These are phyloP conservation scores for Penicillium psychrofluorescens DNA, from an alignment of 495 filamentous ascomycete genomes.

Conservation along the genomic window DNA sequence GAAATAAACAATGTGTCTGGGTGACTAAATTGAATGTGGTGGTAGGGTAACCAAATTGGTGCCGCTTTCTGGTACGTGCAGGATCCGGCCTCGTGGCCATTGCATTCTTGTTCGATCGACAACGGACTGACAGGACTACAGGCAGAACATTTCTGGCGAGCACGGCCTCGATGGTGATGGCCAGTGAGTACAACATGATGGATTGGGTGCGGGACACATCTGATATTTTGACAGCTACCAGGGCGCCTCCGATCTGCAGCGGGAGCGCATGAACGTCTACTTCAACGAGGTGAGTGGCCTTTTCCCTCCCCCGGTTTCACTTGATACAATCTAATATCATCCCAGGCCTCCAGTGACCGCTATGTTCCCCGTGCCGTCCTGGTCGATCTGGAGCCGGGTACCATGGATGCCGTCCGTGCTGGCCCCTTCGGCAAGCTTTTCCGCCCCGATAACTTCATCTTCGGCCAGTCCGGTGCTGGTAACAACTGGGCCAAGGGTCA, in stretches of 20 bases:
- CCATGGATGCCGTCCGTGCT: slow-evolving; percentile 99
- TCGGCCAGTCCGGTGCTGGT: slow-evolving; percentile 98
- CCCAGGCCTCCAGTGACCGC: slow-evolving; percentile 88
- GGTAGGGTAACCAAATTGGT: slow-evolving; percentile 99
- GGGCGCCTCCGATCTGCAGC: slow-evolving; percentile 95
- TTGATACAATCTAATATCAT: not conserved
- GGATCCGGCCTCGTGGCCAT: slow-evolving; percentile 3
- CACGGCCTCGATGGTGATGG: slow-evolving; percentile 97
- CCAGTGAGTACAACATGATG: slow-evolving; percentile 53
- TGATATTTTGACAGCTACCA: slow-evolving; percentile 65
- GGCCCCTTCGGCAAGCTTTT: slow-evolving; percentile 99
- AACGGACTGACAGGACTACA: slow-evolving; percentile 33
- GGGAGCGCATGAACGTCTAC: slow-evolving; percentile 99
- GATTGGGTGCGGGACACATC: slow-evolving; percentile 8
- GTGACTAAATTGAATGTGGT: slow-evolving; percentile 22
- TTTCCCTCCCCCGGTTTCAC: not conserved
- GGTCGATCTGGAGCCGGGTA: slow-evolving; percentile 95
- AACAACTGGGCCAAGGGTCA: slow-evolving; percentile 99
- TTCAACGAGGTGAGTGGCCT: slow-evolving; percentile 84
- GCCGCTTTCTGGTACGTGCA: slow-evolving; percentile 89
- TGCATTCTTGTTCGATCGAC: slow-evolving; percentile 13
- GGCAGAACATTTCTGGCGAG: slow-evolving; percentile 97
- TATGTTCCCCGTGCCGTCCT: slow-evolving; percentile 99
- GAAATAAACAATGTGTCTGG: slow-evolving; percentile 1
- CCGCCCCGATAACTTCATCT: slow-evolving; percentile 99